A percentile compares a stretch with the other conserved stretches of the same genome.
Evolutionary conservation across 176 grass and related monocot genomes (phyloP).

Genomic region (Leersia perrieri): DNA sequence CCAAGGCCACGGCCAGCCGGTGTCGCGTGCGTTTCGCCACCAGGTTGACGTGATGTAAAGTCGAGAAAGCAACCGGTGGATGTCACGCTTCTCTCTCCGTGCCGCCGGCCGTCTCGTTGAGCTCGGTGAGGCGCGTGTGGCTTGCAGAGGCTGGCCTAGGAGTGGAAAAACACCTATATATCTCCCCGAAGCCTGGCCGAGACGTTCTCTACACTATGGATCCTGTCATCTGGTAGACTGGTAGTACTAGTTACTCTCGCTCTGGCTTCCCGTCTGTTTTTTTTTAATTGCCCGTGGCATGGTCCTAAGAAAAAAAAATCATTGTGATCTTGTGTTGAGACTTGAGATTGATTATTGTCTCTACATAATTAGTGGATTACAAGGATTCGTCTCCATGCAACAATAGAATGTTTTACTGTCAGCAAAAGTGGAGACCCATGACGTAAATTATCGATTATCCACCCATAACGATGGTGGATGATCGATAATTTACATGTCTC

Average conservation of each 20-base stretch:
- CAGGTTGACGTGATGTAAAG: conserved; percentile 46
- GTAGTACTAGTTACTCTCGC: background rate
- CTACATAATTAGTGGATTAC: too few species aligned
- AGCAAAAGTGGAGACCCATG: too few species aligned
- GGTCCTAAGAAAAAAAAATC: too few species aligned
- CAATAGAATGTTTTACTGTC: background rate
- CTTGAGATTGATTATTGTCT: too few species aligned
- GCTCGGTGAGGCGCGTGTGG: background rate
- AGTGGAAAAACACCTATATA: background rate
- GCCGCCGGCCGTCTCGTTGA: background rate
- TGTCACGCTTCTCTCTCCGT: background rate
- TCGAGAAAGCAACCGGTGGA: conserved; percentile 20
- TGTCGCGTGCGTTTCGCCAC: conserved; percentile 1
- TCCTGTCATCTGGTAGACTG: background rate
- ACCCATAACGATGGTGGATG: background rate
- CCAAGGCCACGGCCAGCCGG: background rate
- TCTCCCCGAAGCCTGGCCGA: background rate
- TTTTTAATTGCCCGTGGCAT: too few species aligned
- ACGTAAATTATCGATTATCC: too few species aligned
- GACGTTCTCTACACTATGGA: background rate
- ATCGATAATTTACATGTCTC: too few species aligned
- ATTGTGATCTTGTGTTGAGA: too few species aligned
- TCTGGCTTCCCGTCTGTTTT: background rate
- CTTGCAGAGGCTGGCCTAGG: too few species aligned
- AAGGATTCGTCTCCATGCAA: too few species aligned